These are phyloP conservation scores for Scedosporium apiospermum DNA, from an alignment of 2,329 filamentous ascomycete species.

Conservation along the genomic window DNA sequence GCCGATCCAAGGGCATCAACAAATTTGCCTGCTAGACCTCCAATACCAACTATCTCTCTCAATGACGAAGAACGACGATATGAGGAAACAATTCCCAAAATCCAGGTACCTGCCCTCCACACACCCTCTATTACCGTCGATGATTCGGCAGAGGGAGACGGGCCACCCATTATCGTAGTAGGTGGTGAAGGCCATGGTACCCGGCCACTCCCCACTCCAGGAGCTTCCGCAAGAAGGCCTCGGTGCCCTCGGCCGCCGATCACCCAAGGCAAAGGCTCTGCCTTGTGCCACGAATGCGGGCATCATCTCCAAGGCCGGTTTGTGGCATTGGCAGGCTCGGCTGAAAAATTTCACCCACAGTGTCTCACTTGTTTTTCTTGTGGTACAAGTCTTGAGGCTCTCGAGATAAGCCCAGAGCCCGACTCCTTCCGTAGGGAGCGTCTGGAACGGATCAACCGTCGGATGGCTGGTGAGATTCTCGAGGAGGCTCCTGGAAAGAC, in stretches of 20 bases:
- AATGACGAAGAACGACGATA: conserved; percentile 20
- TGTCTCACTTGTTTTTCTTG: conserved; percentile 90
- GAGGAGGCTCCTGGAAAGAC: conserved; percentile 55
- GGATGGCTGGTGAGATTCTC: conserved; percentile 47
- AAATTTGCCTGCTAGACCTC: conserved; percentile 14
- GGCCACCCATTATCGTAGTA: background rate
- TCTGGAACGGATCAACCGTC: conserved; percentile 59
- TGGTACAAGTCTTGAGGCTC: conserved; percentile 78
- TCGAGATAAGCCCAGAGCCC: conserved; percentile 94
- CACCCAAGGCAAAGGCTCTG: conserved; percentile 40
- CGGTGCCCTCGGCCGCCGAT: conserved; percentile 31
- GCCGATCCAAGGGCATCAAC: conserved; percentile 8
- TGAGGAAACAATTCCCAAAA: conserved; percentile 29
- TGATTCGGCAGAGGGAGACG: background rate
- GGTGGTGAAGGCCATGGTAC: conserved; percentile 7
- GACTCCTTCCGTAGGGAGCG: conserved; percentile 60
- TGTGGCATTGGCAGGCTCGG: conserved; percentile 65
- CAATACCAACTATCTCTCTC: conserved; percentile 31
- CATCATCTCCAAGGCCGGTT: conserved; percentile 84
- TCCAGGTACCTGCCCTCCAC: background rate
- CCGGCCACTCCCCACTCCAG: conserved; percentile 40
- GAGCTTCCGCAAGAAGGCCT: conserved; percentile 5
- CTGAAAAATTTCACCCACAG: conserved; percentile 77
- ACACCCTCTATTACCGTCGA: conserved; percentile 4
- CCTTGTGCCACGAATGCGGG: conserved; percentile 75